These are phyloP conservation scores for Santalum album DNA, from an alignment of 164 flowering plant species.

Conservation along the genomic window DNA sequence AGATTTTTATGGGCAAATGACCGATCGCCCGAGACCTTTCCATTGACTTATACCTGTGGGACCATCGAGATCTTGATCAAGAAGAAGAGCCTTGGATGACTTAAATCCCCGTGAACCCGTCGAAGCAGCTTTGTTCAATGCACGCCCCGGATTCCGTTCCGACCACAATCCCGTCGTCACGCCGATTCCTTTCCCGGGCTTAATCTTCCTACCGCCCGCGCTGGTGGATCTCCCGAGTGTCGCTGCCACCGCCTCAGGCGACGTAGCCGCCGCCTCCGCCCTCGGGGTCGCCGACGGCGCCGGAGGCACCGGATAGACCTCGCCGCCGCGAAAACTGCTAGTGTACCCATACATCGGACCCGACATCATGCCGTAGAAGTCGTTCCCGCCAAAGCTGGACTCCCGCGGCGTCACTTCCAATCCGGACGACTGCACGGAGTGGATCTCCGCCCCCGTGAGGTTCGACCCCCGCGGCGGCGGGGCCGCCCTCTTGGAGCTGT, in stretches of 20 bases:
- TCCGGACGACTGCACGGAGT: constrained; percentile 78
- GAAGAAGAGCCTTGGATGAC: constrained; percentile 30
- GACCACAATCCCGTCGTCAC: too few relatives aligned
- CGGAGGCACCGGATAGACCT: too few relatives aligned
- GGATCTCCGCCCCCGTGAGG: constrained; percentile 80
- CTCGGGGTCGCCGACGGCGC: too few relatives aligned
- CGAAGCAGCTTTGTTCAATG: constrained; percentile 34
- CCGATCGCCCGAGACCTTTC: too few relatives aligned
- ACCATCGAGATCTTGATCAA: constrained; percentile 33
- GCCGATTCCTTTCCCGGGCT: too few relatives aligned
- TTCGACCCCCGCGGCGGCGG: constrained; percentile 76
- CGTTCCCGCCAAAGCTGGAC: constrained; percentile 76
- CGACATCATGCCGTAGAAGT: constrained; percentile 68
- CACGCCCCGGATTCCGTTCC: constrained; percentile 48
- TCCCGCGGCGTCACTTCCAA: constrained; percentile 82
- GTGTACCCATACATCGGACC: constrained; percentile 55
- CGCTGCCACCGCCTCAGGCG: too few relatives aligned
- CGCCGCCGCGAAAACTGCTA: constrained; percentile 21
- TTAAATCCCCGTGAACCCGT: constrained; percentile 28
- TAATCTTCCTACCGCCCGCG: too few relatives aligned
- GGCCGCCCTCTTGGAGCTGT: constrained; percentile 27
- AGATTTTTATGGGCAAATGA: too few relatives aligned
- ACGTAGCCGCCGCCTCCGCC: too few relatives aligned
- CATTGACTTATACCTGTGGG: too few relatives aligned
- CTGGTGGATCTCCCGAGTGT: too few relatives aligned